Base-by-base conservation (phyloP, 2,329 filamentous ascomycete genomes). In the Chaetothyriales sp. region DNA sequence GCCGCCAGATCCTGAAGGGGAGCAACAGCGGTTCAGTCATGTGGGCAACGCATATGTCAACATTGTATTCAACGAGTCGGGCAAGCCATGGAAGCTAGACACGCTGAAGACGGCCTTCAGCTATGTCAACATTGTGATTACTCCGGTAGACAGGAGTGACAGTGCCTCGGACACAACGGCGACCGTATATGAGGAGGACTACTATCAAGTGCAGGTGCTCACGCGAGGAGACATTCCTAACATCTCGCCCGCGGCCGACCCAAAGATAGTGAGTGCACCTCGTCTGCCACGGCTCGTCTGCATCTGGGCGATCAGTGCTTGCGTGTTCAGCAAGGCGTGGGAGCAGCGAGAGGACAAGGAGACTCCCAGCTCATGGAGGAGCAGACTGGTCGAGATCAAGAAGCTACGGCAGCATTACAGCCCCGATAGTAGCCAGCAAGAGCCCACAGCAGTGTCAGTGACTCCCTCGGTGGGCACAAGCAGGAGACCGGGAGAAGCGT, bases 31-130 rank as follows among this genome's bases (percentile, higher is more conserved):
- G 72, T 98, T 98, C 68, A 77, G 81, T 2, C 93, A 96, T 63
- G 92, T 96, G 54, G 92, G 92, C 52, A 98, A 98, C 63, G 92
- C 96, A 66, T 94, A 86, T 65, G 92, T 98, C 63, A 96, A 95
- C 64, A 94, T 98, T 59, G 83, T 98, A 52, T 98, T 93, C 75
- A 98, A 98, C 65, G 87, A 94, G 62, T 95, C 89, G 1, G 90
- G 92, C n/a, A 67, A 82, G 46, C 83, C 85, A 0, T 96, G 95
- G 70, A 77, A 78, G 49, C 94, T 95, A 64, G 80, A 95, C 64
- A 95, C 86, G 0, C 94, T 98, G 60, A 87, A 87, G 0, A 93
- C 88, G 0, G 84, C 90, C 51, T 95, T 98, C 73, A 96, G 95
- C 64, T 95, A 86, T 63, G 88, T 98, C 63, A 88, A 95, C 64